Evolutionary conservation across 75 land plant species (phyloP).

Genomic region (Selaginella tamariscina): DNA sequence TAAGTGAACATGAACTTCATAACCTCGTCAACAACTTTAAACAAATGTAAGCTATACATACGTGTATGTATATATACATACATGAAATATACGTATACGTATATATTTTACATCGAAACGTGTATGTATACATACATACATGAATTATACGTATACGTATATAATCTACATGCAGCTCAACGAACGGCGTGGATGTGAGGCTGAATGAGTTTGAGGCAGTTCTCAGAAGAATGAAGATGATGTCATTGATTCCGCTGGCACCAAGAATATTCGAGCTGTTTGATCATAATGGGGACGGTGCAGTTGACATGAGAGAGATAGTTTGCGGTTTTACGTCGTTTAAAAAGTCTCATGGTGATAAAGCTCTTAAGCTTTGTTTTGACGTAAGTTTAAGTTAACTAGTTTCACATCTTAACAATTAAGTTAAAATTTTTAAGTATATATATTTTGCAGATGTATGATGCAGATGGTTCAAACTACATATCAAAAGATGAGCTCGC

Average conservation of each 20-base stretch:
- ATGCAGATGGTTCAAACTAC: slow-evolving; percentile 50
- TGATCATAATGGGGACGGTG: slow-evolving; percentile 55
- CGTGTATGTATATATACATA: background rate
- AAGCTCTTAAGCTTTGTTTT: slow-evolving; percentile 57
- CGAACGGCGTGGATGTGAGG: slow-evolving; percentile 45
- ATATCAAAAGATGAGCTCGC: slow-evolving; percentile 55
- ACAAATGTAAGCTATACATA: slow-evolving; percentile 30
- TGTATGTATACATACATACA: too few relatives aligned
- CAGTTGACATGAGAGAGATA: slow-evolving; percentile 60
- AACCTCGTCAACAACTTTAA: slow-evolving; percentile 39
- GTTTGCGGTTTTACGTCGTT: slow-evolving; percentile 50
- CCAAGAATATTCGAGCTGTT: slow-evolving; percentile 57
- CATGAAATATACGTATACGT: too few relatives aligned
- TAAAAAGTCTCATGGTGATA: slow-evolving; percentile 47
- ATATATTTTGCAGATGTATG: slow-evolving; percentile 40
- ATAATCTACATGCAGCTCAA: slow-evolving; percentile 31
- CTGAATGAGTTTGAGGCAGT: slow-evolving; percentile 55
- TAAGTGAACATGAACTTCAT: slow-evolving; percentile 40
- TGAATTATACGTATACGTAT: too few relatives aligned
- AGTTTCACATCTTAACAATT: too few relatives aligned
- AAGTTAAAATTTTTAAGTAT: background rate
- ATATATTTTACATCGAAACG: too few relatives aligned
- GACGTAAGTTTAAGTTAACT: slow-evolving; percentile 36
- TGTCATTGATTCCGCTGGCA: slow-evolving; percentile 45
- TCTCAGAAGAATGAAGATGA: slow-evolving; percentile 50